A percentile compares a stretch with the other conserved stretches of the same genome.
Conservation (phyloP, 257 asterid species). For the Paraleonurus japonicus region DNA sequence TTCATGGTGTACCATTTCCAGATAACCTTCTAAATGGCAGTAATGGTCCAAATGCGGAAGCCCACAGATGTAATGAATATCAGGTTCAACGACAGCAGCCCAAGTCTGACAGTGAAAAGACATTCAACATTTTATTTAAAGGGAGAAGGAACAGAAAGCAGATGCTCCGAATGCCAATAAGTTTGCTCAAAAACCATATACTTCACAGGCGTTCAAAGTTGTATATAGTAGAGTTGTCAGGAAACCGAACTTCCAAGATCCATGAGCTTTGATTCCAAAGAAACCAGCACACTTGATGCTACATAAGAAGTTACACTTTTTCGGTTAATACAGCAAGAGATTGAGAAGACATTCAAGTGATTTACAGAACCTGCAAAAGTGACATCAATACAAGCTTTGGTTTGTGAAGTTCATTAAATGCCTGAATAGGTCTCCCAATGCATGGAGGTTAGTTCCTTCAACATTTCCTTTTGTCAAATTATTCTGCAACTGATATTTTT, state of each 20-base stretch:
- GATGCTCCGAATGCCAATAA: constrained; percentile 88
- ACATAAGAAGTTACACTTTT: constrained; percentile 32
- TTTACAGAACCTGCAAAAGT: constrained; percentile 26
- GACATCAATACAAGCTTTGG: constrained; percentile 29
- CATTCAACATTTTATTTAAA: constrained; percentile 72
- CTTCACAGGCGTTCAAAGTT: constrained; percentile 86
- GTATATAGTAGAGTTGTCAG: constrained; percentile 80
- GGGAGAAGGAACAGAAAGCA: constrained; percentile 90
- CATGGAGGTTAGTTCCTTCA: constrained; percentile 51
- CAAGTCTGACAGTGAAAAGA: constrained; percentile 55
- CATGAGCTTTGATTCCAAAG: constrained; percentile 47
- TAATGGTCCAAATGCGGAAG: constrained; percentile 44
- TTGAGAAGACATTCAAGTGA: constrained; percentile 33
- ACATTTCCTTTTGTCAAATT: not conserved
- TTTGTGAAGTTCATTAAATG: constrained; percentile 29
- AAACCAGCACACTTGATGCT: constrained; percentile 47
- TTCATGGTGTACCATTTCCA: constrained; percentile 38
- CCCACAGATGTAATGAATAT: constrained; percentile 33
- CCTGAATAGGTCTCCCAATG: constrained; percentile 25
- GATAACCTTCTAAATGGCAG: constrained; percentile 36
- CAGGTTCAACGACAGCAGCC: constrained; percentile 42
- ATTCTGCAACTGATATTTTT: not conserved
- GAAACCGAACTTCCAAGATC: constrained; percentile 71
- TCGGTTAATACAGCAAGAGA: constrained; percentile 29
- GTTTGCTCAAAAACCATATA: constrained; percentile 83